A percentile compares a stretch with the other conserved stretches of the same genome.
Conservation (phyloP, 2,329 filamentous ascomycete genomes). For the Davidsoniella neocaledoniae region DNA sequence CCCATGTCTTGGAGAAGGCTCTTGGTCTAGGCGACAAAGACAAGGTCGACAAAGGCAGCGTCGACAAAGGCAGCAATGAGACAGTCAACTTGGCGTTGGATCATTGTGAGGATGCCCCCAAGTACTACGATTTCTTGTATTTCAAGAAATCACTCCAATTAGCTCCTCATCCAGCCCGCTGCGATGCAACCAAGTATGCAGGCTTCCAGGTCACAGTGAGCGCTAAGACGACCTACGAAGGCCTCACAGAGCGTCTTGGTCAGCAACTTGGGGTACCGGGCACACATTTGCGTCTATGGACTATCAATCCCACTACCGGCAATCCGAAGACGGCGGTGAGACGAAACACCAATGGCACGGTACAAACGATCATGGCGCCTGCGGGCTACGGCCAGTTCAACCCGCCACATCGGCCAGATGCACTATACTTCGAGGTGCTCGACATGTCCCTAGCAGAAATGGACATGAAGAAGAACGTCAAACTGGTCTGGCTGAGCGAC, state of each 20-base stretch:
- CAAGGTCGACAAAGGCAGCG: not conserved
- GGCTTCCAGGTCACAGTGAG: conserved; percentile 65
- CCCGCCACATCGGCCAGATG: conserved; percentile 54
- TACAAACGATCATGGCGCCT: conserved; percentile 63
- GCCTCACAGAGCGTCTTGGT: conserved; percentile 67
- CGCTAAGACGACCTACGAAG: conserved; percentile 79
- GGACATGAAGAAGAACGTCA: conserved; percentile 79
- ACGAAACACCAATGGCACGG: conserved; percentile 49
- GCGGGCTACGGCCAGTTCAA: conserved; percentile 53
- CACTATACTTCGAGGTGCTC: conserved; percentile 79
- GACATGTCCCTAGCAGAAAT: conserved; percentile 89
- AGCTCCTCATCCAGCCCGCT: conserved; percentile 44
- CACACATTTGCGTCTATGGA: conserved; percentile 83
- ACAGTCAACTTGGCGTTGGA: conserved; percentile 21
- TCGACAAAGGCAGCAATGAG: not conserved
- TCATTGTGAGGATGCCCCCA: conserved; percentile 52
- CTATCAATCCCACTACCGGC: conserved; percentile 58
- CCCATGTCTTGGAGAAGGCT: not conserved
- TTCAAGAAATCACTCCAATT: conserved; percentile 71
- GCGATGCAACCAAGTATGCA: conserved; percentile 40
- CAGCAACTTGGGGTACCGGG: conserved; percentile 59
- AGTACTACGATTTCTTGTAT: conserved; percentile 86
- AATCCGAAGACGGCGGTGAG: conserved; percentile 68
- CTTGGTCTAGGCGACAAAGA: conserved; percentile 3
- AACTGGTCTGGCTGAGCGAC: conserved; percentile 71